phyloP scores from a whole-genome alignment of 1,139 yeast genomes.

The Kodamaea ohmeri region DNA sequence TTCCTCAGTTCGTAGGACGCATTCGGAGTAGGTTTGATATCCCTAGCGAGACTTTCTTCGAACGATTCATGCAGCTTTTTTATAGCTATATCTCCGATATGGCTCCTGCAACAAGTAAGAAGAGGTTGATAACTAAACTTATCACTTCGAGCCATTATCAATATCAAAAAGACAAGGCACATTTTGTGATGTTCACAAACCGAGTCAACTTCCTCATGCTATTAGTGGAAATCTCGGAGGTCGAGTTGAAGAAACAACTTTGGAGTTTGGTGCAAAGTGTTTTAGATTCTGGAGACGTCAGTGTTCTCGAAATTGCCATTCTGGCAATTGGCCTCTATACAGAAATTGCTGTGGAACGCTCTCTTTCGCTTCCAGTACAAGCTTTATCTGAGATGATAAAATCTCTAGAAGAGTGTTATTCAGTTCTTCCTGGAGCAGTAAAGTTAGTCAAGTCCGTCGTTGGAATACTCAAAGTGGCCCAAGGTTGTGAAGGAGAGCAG shows the following conservation, averaged over 20 bases:
- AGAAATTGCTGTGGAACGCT: conserved; percentile 20
- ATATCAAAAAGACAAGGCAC: conserved; percentile 25
- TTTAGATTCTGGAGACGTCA: conserved; percentile 24
- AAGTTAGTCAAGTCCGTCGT: conserved; percentile 3
- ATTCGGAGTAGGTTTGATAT: conserved; percentile 32
- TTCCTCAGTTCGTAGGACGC: conserved; percentile 26
- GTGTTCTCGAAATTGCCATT: conserved; percentile 25
- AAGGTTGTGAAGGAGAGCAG: not conserved
- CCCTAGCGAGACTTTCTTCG: conserved; percentile 36
- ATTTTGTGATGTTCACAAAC: conserved; percentile 35
- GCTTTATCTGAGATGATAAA: conserved; percentile 19
- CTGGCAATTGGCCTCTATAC: conserved; percentile 23
- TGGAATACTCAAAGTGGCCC: not conserved
- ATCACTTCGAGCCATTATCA: conserved; percentile 38
- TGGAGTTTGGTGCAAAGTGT: conserved; percentile 25
- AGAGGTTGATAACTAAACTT: conserved; percentile 36
- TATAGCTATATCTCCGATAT: conserved; percentile 35
- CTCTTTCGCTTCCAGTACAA: conserved; percentile 21
- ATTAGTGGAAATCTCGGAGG: conserved; percentile 33
- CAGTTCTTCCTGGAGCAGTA: conserved; percentile 4
- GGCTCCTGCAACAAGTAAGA: conserved; percentile 25
- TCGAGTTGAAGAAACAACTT: conserved; percentile 34
- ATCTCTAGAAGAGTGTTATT: conserved; percentile 5
- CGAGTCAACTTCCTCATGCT: conserved; percentile 38
- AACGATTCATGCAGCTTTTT: conserved; percentile 36